Evolutionary conservation across 2,329 filamentous ascomycete genomes (phyloP), one percentile per base, ranked within the genome.

Genomic region (Podosphaera xanthii): DNA sequence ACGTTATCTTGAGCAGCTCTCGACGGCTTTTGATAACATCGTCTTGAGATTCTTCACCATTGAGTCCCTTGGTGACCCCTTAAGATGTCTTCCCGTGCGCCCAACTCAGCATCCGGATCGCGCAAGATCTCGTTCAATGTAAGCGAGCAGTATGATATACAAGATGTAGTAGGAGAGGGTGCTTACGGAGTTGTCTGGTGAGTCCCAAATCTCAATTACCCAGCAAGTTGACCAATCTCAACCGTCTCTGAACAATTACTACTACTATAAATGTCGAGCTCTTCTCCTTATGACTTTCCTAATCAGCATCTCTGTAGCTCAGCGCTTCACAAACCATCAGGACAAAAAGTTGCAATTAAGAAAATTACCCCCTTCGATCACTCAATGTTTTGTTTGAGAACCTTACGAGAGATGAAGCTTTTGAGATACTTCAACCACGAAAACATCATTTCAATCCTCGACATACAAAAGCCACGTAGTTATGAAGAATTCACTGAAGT

Each of bases 81-180:
- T 60, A 66, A 57, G 48, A 69, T 68, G 64, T 68, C 77, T 61
- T 73, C 75, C 67, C 64, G 78, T 75, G 67, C 81, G 76, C 71
- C 73, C 36, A 70, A 70, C 63, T 66, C 66, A 33, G 62, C 77
- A 60, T 73, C 77, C 68, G 79, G 79, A 67, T 84, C 82, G 67
- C 81, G 92, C 71, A 98, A 97, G 80, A 98, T 98, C 72, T 97
- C 90, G 60, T 98, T 98, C 83, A 98, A 98, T 70, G 92, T 98
- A 63, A 96, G 90, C 69, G 92, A 98, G 73, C 92, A 98, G 73
- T 98, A 98, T 71, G 92, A 98, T 70, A 98, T 98, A 65, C 91
- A 97, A 72, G 92, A 98, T 83, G 92, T 98, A 56, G 94, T 98
- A 61, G 92, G 92, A 66, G 92, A 98, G 74, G 92, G 92, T 69